A percentile compares a stretch with the other conserved stretches of the same genome.
These are phyloP conservation scores for Buddleja alternifolia DNA, from an alignment of 257 asterid species.

Conservation along the genomic window DNA sequence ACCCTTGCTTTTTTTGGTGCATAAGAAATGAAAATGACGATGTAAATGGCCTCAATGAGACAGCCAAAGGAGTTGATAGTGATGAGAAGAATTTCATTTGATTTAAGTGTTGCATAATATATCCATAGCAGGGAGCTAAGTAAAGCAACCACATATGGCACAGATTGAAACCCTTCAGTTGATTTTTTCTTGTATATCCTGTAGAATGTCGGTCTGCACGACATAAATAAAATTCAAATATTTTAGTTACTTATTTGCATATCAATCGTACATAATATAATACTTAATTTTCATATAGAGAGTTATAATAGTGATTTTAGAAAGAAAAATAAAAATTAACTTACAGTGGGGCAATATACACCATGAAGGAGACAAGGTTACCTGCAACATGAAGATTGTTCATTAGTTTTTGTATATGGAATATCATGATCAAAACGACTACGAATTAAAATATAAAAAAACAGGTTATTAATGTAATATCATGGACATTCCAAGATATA, in stretches of 20 bases:
- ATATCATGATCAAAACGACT: no score
- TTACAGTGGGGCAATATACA: slow-evolving; percentile 59
- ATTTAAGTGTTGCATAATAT: slow-evolving; percentile 49
- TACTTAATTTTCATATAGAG: no score
- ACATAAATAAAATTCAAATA: not conserved
- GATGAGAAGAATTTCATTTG: slow-evolving; percentile 53
- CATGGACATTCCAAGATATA: no score
- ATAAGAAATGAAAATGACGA: slow-evolving; percentile 43
- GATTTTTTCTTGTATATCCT: slow-evolving; percentile 52
- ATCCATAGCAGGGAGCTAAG: slow-evolving; percentile 54
- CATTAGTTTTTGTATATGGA: not conserved
- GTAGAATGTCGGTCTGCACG: slow-evolving; percentile 56
- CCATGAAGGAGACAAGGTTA: slow-evolving; percentile 45
- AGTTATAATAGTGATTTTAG: no score
- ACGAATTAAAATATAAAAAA: no score
- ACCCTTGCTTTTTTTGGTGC: slow-evolving; percentile 52
- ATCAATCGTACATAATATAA: not conserved
- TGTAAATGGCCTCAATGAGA: slow-evolving; percentile 44
- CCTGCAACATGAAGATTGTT: slow-evolving; percentile 37
- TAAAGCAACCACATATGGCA: slow-evolving; percentile 55
- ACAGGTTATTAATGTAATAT: no score
- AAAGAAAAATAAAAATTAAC: slow-evolving; percentile 15
- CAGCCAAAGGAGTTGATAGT: slow-evolving; percentile 56
- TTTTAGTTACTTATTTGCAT: not conserved
- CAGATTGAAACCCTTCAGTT: slow-evolving; percentile 47